These are phyloP conservation scores for Zizania latifolia DNA, from an alignment of 176 grass and related monocot species.

Conservation along the genomic window DNA sequence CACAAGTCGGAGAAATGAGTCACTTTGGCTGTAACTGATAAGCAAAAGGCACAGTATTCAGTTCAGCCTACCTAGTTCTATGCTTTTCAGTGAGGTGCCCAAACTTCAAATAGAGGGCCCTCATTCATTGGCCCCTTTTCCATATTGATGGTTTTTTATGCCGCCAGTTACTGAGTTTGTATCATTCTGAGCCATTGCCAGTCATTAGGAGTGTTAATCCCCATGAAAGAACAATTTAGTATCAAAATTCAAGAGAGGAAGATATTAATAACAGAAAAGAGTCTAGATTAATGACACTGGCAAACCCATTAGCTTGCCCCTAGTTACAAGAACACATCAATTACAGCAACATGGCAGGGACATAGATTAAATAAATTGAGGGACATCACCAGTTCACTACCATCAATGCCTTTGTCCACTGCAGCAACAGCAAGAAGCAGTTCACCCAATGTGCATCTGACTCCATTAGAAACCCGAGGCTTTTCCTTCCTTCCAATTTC, in stretches of 20 bases:
- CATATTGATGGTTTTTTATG: not conserved
- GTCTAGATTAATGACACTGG: not conserved
- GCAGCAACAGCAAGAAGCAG: not conserved
- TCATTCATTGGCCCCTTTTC: not conserved
- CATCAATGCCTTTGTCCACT: not conserved
- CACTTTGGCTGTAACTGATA: too few species aligned
- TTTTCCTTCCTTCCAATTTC: not conserved
- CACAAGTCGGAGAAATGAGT: too few species aligned
- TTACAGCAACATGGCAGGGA: conserved; percentile 1
- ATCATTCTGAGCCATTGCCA: not conserved
- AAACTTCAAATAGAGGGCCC: not conserved
- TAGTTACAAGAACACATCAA: conserved; percentile 5
- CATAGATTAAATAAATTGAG: not conserved
- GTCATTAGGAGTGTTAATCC: not conserved
- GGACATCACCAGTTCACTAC: not conserved
- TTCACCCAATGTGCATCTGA: not conserved
- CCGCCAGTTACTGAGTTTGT: not conserved
- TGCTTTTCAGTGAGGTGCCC: not conserved
- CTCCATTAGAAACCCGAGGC: conserved; percentile 10
- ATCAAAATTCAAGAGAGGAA: not conserved
- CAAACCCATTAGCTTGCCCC: not conserved
- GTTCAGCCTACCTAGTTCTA: not conserved
- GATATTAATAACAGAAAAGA: not conserved
- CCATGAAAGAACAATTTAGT: not conserved
- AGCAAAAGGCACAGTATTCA: not conserved